These are phyloP conservation scores for Trichoderma sp. DNA, from an alignment of 2,329 filamentous ascomycete genomes.

Conservation along the genomic window DNA sequence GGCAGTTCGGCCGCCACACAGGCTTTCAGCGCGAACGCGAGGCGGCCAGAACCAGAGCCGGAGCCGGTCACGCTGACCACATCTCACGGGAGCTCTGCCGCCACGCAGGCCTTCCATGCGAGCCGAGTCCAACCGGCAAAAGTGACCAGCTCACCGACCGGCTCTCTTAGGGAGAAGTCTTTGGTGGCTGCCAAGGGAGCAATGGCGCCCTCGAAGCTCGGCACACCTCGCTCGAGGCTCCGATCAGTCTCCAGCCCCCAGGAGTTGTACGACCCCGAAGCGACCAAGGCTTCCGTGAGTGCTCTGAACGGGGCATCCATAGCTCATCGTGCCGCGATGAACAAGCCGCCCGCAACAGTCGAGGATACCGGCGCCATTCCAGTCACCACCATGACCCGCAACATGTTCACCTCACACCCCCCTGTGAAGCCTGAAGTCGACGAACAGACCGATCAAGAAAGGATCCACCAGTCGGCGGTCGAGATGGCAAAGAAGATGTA, in stretches of 20 bases:
- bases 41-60: constrained; percentile 29
- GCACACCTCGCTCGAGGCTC: constrained; percentile 66
- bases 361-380: constrained; percentile 68
- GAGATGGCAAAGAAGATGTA: constrained; percentile 93
- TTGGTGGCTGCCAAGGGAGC: constrained; percentile 76
- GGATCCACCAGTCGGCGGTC: constrained; percentile 77
- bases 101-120: constrained; percentile 45
- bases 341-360: constrained; percentile 48
- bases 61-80: constrained; percentile 31
- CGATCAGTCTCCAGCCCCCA: constrained; percentile 32
- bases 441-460: constrained; percentile 71
- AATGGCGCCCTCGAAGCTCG: constrained; percentile 62
- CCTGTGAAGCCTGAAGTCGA: constrained; percentile 72
- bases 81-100: constrained; percentile 36
- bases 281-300: constrained; percentile 59
- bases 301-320: constrained; percentile 73
- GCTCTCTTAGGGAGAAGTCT: constrained; percentile 63
- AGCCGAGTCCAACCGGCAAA: constrained; percentile 38
- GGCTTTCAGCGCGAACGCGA: constrained; percentile 53
- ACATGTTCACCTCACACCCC: constrained; percentile 78
- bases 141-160: constrained; percentile 31
- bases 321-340: constrained; percentile 59
- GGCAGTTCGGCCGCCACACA: constrained; percentile 71
- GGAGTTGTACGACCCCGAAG: constrained; percentile 33
- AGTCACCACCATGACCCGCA: constrained; percentile 66